Percentiles rank a stretch among this genome's conserved stretches.
Evolutionary conservation across 768 basidiomycete species (phyloP).

Genomic region (Hydnum rufescens): DNA sequence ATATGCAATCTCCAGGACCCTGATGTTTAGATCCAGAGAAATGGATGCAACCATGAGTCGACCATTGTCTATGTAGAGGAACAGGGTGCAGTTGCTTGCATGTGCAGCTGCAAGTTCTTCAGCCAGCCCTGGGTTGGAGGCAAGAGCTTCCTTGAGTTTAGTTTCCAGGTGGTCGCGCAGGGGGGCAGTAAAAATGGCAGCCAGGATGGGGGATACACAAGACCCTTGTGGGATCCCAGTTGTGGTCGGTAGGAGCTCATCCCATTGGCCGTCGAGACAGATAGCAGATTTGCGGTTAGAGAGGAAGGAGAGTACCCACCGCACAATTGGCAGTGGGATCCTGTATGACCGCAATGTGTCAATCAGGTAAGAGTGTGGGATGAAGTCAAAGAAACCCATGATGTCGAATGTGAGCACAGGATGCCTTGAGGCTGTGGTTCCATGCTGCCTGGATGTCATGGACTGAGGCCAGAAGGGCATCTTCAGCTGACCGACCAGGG

Average conservation of each 20-base stretch:
- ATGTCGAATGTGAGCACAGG: background rate
- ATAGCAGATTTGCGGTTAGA: background rate
- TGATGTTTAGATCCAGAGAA: no score
- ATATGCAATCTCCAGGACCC: no score
- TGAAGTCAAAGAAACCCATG: background rate
- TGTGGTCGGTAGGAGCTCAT: background rate
- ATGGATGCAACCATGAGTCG: no score
- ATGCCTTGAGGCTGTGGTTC: background rate
- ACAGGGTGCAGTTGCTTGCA: no score
- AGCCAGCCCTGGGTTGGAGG: no score
- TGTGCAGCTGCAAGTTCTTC: no score
- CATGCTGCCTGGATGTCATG: conserved; percentile 12
- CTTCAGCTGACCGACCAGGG: conserved; percentile 8
- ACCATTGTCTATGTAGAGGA: no score
- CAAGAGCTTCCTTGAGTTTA: no score
- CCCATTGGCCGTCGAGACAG: background rate
- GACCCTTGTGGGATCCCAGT: background rate
- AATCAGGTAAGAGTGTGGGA: background rate
- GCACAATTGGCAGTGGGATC: conserved; percentile 2
- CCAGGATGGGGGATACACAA: background rate
- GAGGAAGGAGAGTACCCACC: background rate
- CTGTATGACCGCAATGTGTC: background rate
- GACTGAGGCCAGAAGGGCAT: conserved; percentile 11
- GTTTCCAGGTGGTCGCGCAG: no score
- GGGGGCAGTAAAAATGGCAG: background rate